phyloP scores from a whole-genome alignment of 1,139 yeast species.

The Suhomyces yuchorum region DNA sequence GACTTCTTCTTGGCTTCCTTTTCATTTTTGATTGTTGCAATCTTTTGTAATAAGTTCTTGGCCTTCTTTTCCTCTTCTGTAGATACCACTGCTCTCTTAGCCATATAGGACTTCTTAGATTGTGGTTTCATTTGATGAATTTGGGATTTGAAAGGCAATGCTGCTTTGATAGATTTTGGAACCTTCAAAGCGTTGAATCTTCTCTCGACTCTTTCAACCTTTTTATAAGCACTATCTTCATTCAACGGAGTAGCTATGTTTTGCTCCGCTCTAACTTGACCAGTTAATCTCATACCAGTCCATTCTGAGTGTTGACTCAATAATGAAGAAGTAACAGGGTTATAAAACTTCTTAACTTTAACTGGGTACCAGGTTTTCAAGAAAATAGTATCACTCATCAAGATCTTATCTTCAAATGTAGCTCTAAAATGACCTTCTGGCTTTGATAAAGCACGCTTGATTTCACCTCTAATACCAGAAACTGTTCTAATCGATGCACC shows the following conservation, averaged over 20 bases:
- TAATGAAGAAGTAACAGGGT: conserved; percentile 91
- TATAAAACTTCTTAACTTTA: conserved; percentile 83
- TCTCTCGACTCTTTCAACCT: conserved; percentile 85
- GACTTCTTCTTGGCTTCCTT: conserved; percentile 78
- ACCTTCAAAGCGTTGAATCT: conserved; percentile 85
- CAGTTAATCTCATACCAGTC: conserved; percentile 96
- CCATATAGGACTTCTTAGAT: conserved; percentile 77
- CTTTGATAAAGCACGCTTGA: conserved; percentile 87
- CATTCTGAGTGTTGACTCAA: conserved; percentile 77
- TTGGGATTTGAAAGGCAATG: conserved; percentile 91
- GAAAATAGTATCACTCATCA: conserved; percentile 86
- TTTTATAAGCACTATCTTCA: conserved; percentile 69
- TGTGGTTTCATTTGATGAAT: conserved; percentile 86
- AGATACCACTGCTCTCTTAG: conserved; percentile 90
- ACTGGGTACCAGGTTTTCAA: conserved; percentile 98
- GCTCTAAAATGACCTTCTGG: conserved; percentile 99
- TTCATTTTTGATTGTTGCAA: conserved; percentile 79
- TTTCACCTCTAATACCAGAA: conserved; percentile 96
- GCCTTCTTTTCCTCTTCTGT: conserved; percentile 95
- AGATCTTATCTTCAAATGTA: conserved; percentile 94
- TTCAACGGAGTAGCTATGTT: conserved; percentile 66
- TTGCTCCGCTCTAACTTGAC: conserved; percentile 82
- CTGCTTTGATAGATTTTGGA: conserved; percentile 74
- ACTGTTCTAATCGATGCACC: conserved; percentile 97
- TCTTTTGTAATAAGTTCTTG: conserved; percentile 83